These are phyloP conservation scores for Pyrus bretschneideri DNA, from an alignment of 306 rosid genomes.

Conservation along the genomic window DNA sequence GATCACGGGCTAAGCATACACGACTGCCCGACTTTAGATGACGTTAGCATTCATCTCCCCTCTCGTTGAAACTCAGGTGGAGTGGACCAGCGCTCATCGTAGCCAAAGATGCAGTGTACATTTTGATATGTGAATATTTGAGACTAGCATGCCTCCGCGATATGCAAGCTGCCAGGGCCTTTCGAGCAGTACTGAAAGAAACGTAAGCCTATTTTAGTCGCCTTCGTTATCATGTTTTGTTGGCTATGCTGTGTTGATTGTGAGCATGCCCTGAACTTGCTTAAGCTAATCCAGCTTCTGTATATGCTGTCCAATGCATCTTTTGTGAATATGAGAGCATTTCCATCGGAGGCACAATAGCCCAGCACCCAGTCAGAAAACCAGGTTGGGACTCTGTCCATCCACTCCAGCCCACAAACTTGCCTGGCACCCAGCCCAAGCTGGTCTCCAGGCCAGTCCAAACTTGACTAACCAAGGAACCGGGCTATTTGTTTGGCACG, in stretches of 20 bases:
- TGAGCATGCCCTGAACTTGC: background rate
- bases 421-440: no score
- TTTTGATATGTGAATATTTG: background rate
- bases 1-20: conserved; percentile 17
- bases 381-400: no score
- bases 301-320: background rate
- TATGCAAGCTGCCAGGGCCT: background rate
- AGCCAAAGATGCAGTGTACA: background rate
- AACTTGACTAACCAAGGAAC: no score
- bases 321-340: background rate
- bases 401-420: no score
- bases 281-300: background rate
- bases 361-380: no score
- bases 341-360: no score
- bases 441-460: no score
- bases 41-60: conserved; percentile 20
- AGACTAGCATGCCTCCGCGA: background rate
- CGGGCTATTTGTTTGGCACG: no score
- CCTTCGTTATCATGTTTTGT: background rate
- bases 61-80: background rate
- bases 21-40: conserved; percentile 19
- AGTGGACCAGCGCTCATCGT: conserved; percentile 6
- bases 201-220: background rate
- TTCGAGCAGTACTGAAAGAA: background rate
- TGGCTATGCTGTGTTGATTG: background rate